These are phyloP conservation scores for Cladochytrium replicatum DNA, from an alignment of 192 early-diverging fungal genomes.

Conservation along the genomic window DNA sequence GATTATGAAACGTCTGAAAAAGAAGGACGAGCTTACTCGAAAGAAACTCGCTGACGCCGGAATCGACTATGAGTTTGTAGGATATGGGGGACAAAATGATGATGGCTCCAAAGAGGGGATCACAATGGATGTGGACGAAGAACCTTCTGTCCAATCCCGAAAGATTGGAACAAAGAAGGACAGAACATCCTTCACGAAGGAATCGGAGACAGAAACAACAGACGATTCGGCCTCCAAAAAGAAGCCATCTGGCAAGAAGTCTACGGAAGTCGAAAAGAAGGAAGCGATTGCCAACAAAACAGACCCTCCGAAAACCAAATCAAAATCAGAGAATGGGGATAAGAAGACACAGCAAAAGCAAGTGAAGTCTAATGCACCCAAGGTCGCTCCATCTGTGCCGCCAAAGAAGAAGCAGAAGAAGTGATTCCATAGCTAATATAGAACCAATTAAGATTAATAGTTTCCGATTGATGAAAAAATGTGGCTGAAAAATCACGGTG, in stretches of 20 bases:
- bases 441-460: too few relatives aligned
- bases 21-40: constrained; percentile 51
- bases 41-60: constrained; percentile 55
- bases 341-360: not conserved
- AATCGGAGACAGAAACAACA: not conserved
- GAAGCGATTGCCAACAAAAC: not conserved
- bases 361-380: not conserved
- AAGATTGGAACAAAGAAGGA: not conserved
- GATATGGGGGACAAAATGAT: constrained; percentile 52
- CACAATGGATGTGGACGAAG: too few relatives aligned
- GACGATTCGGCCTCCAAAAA: constrained; percentile 1
- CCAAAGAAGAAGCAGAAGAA: constrained; percentile 2
- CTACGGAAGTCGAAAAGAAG: not conserved
- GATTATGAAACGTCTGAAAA: constrained; percentile 37
- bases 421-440: too few relatives aligned
- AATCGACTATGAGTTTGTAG: constrained; percentile 85
- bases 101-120: too few relatives aligned
- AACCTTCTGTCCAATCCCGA: too few relatives aligned
- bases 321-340: constrained; percentile 5
- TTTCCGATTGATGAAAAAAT: too few relatives aligned
- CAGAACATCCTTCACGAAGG: too few relatives aligned
- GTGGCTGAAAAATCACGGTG: too few relatives aligned
- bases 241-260: not conserved
- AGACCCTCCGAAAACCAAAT: not conserved
- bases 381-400: not conserved